These are phyloP conservation scores for Globisporangium sylvaticum DNA, from an alignment of 352 stramenopile species.

Conservation along the genomic window DNA sequence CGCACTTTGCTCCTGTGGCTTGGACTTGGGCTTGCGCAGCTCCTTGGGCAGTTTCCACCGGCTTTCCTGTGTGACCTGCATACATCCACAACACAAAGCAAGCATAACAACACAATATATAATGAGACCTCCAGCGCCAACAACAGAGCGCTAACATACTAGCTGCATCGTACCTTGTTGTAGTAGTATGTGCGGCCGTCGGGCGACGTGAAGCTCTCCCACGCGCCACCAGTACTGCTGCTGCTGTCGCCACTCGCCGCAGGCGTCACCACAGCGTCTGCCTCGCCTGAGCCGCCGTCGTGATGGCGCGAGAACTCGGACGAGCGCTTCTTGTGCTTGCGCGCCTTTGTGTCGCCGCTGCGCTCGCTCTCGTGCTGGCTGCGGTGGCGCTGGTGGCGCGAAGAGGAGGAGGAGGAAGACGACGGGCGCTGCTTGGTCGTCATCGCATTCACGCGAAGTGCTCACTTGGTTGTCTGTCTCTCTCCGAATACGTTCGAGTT, in stretches of 20 bases:
- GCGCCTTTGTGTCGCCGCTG: not conserved
- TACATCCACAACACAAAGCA: not conserved
- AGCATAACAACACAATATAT: not conserved
- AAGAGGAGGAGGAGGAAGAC: not conserved
- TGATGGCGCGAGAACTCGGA: constrained; percentile 10
- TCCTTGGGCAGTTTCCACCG: constrained; percentile 48
- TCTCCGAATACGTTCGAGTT: no score
- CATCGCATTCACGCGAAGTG: not conserved
- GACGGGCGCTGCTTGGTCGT: constrained; percentile 4
- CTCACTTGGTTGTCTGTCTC: not conserved
- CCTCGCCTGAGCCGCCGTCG: not conserved
- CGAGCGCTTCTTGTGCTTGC: constrained; percentile 12
- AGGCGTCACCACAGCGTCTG: not conserved
- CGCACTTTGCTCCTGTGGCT: not conserved
- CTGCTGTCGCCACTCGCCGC: not conserved
- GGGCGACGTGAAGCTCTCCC: constrained; percentile 53
- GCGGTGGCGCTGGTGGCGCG: not conserved
- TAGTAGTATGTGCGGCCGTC: constrained; percentile 66
- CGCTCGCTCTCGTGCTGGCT: not conserved
- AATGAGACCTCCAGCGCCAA: not conserved
- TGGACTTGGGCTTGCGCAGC: constrained; percentile 3
- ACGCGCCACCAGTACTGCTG: constrained; percentile 15
- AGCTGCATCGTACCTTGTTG: constrained; percentile 28
- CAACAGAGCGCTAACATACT: not conserved
- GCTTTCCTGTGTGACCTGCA: constrained; percentile 49